phyloP scores from a whole-genome alignment of 139 green algal species.

The Edaphochlamys debaryana region DNA sequence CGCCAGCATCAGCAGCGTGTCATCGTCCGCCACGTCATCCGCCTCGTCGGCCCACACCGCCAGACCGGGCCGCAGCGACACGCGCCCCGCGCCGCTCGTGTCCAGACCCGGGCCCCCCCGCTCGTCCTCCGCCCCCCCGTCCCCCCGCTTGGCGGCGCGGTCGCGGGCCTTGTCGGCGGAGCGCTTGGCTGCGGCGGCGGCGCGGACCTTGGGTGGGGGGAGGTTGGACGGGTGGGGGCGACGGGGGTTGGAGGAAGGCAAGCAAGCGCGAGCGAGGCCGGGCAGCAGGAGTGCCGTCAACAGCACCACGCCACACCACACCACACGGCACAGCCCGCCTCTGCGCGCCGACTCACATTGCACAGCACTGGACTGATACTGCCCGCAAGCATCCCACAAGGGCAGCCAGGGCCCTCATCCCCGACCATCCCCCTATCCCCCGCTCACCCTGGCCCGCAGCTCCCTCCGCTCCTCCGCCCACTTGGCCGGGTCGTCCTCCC shows the following conservation, averaged over 20 bases:
- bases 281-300: too few relatives aligned
- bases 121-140: background rate
- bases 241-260: too few relatives aligned
- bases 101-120: background rate
- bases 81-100: conserved; percentile 2
- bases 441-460: background rate
- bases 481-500: conserved; percentile 23
- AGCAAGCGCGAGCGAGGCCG: too few relatives aligned
- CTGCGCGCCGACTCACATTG: too few relatives aligned
- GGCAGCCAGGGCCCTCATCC: too few relatives aligned
- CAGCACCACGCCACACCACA: too few relatives aligned
- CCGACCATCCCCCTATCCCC: background rate
- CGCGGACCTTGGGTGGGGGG: background rate
- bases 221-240: too few relatives aligned
- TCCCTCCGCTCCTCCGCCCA: conserved; percentile 11
- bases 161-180: conserved; percentile 2
- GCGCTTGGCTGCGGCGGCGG: conserved; percentile 16
- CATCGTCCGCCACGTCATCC: conserved; percentile 48
- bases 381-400: too few relatives aligned
- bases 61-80: conserved; percentile 39
- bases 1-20: conserved; percentile 66
- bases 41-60: conserved; percentile 53
- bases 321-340: too few relatives aligned
- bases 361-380: too few relatives aligned
- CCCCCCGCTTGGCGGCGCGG: conserved; percentile 10